phyloP scores from a whole-genome alignment of 257 asterid genomes.

The Apocynum venetum region DNA sequence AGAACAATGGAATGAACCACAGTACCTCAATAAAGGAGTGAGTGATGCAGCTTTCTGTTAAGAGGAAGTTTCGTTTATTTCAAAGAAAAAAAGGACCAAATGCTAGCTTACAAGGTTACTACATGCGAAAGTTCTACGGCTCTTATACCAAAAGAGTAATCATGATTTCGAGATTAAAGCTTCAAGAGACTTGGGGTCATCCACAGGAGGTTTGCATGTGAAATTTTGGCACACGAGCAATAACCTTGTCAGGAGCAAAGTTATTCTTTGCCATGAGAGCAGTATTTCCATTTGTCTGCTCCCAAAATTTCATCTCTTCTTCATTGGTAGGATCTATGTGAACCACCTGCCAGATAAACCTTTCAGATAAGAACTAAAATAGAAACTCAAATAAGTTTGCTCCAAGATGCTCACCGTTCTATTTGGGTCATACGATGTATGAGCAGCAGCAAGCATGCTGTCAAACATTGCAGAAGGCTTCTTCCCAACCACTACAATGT shows the following conservation, averaged over 20 bases:
- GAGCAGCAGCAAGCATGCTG: slow-evolving; percentile 76
- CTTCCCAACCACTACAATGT: slow-evolving; percentile 61
- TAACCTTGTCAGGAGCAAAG: slow-evolving; percentile 32
- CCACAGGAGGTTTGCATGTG: slow-evolving; percentile 69
- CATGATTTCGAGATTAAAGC: slow-evolving; percentile 36
- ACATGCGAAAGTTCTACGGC: too few species aligned
- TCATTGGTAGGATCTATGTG: slow-evolving; percentile 63
- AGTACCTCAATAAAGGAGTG: too few species aligned
- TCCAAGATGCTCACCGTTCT: slow-evolving; percentile 41
- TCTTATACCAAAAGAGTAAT: too few species aligned
- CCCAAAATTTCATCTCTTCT: slow-evolving; percentile 77
- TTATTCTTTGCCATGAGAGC: slow-evolving; percentile 69
- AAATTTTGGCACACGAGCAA: slow-evolving; percentile 86
- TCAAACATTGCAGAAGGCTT: slow-evolving; percentile 40
- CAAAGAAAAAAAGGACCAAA: too few species aligned
- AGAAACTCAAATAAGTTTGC: neutral
- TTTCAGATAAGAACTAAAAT: neutral
- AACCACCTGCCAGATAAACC: slow-evolving; percentile 49
- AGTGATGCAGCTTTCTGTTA: too few species aligned
- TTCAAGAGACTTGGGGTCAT: slow-evolving; percentile 42
- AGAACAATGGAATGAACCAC: too few species aligned
- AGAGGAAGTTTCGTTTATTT: too few species aligned
- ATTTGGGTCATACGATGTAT: slow-evolving; percentile 61
- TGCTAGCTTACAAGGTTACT: too few species aligned
- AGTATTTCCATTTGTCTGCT: slow-evolving; percentile 44